Base-by-base conservation (phyloP, 2,329 filamentous ascomycete species). In the Ophiostoma fasciatum region DNA sequence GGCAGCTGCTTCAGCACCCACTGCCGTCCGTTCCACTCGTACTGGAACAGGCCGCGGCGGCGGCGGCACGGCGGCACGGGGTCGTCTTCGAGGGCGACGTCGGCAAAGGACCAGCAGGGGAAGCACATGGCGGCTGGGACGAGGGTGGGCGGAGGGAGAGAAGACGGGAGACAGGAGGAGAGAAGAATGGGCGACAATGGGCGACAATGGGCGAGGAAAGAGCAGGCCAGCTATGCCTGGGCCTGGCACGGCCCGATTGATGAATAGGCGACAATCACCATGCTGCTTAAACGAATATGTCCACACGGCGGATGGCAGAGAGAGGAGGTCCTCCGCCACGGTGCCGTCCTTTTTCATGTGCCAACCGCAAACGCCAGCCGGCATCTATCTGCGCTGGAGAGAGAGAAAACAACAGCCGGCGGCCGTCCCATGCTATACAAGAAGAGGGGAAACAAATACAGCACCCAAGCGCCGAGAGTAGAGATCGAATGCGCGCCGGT, bases 111-210 rank as follows among this genome's bases (percentile, higher is more conserved):
- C 51, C 68, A 70, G 47, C 64, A 68, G 5, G 62, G 59, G n/a
- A 69, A 55, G 46, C 68, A 73, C 67, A 72, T 71, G 7, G 33
- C 3, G 23, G n/a, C n/a, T n/a, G n/a, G n/a, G n/a, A 5, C 23
- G 22, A 23, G 9, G 22, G 22, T 8, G 22, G 4, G 22, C 9
- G 22, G 22, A 23, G 52, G 31, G 7, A n/a, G 7, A 25, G 14
- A 21, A 11, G 18, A 28, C 3, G 15, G 20, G 7, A 28, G 25
- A 34, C 2, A 14, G 4, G 19, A 21, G 7, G 19, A 22, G 4
- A 36, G 20, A 33, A 28, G 28, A 23, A 22, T 5, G 11, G 27
- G 15, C 7, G 7, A 39, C n/a, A n/a, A n/a, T n/a, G n/a, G n/a
- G n/a, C n/a, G n/a, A n/a, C n/a, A n/a, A n/a, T n/a, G n/a, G 40